Evolutionary conservation across 176 grass and related monocot species (phyloP).

Genomic region (Oryza glumipatula): DNA sequence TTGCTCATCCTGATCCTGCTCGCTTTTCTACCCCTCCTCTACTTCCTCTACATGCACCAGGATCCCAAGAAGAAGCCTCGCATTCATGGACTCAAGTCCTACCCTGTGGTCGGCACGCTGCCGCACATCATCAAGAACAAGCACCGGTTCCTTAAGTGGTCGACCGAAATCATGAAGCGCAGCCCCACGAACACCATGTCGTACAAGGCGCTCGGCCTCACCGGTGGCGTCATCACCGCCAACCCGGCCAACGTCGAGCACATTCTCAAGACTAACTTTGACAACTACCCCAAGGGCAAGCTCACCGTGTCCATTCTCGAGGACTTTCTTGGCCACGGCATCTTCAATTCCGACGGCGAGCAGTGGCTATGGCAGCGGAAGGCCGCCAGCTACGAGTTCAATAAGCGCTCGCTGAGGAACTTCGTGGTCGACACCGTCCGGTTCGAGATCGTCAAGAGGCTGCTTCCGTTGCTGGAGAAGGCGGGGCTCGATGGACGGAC

Average conservation of each 20-base stretch:
- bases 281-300: conserved; percentile 67
- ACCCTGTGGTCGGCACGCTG: conserved; percentile 54
- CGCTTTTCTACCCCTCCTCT: conserved; percentile 20
- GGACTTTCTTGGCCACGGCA: conserved; percentile 75
- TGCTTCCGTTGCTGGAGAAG: conserved; percentile 54
- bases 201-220: conserved; percentile 44
- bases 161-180: conserved; percentile 38
- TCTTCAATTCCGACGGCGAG: conserved; percentile 74
- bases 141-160: conserved; percentile 62
- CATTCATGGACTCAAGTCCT: conserved; percentile 34
- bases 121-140: conserved; percentile 57
- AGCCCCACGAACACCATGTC: conserved; percentile 64
- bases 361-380: conserved; percentile 74
- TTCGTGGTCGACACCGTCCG: conserved; percentile 50
- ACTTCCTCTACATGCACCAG: conserved; percentile 30
- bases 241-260: conserved; percentile 67
- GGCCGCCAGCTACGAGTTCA: conserved; percentile 67
- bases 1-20: conserved; percentile 27
- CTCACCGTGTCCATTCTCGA: conserved; percentile 37
- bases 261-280: conserved; percentile 53
- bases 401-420: conserved; percentile 46
- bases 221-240: conserved; percentile 50
- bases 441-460: conserved; percentile 39
- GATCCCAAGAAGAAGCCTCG: conserved; percentile 32
- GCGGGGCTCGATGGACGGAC: neutral